Conservation (phyloP, 306 rosid genomes). For the Prunus persica region Prunus_persica_NCBIv2 NC_034010.1:25737001-25737500, state of each 20-base stretch:
- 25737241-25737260: neutral
- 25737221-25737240: slow-evolving; percentile 14
- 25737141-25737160: slow-evolving; percentile 39
- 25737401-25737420: slow-evolving; percentile 38
- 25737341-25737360: slow-evolving; percentile 96
- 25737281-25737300: slow-evolving; percentile 92
- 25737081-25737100: slow-evolving; percentile 77
- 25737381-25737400: slow-evolving; percentile 65
- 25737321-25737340: slow-evolving; percentile 95
- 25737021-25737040: slow-evolving; percentile 40
- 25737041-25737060: slow-evolving; percentile 90
- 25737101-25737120: slow-evolving; percentile 62
- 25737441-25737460: slow-evolving; percentile 12
- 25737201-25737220: slow-evolving; percentile 15
- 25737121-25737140: slow-evolving; percentile 42
- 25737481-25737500: slow-evolving; percentile 91
- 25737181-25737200: slow-evolving; percentile 16
- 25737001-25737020: neutral
- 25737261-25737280: slow-evolving; percentile 47
- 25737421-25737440: slow-evolving; percentile 8
- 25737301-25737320: slow-evolving; percentile 94
- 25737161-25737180: slow-evolving; percentile 62
- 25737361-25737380: slow-evolving; percentile 96
- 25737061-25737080: slow-evolving; percentile 98
- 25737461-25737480: slow-evolving; percentile 23